These are phyloP conservation scores for Acacia acuminata DNA, from an alignment of 306 rosid genomes.

Conservation along the genomic window DNA sequence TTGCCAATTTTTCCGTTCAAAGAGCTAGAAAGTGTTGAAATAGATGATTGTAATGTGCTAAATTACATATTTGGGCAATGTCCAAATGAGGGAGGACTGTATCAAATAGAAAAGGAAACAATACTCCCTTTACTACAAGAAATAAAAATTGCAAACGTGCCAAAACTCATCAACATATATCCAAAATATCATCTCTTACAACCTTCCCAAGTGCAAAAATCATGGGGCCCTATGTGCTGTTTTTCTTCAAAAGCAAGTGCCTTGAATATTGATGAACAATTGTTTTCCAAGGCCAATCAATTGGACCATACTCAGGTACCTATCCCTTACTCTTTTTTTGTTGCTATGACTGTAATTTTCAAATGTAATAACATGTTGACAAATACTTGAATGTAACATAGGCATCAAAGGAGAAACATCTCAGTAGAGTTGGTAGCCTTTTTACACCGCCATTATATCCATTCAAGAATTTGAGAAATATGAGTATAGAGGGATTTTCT, in stretches of 20 bases:
- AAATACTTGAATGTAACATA: neutral
- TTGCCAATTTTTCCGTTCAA: conserved; percentile 24
- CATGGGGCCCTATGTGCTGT: neutral
- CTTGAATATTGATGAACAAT: neutral
- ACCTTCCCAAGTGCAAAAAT: neutral
- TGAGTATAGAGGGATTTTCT: neutral
- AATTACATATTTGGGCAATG: conserved; percentile 24
- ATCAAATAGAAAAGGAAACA: neutral
- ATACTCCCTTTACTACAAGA: neutral
- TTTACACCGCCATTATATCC: neutral
- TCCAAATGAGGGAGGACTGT: neutral
- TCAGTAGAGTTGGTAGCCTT: neutral
- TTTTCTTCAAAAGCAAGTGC: neutral
- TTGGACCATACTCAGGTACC: neutral
- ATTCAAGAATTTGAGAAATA: neutral
- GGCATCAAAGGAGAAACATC: conserved; percentile 11
- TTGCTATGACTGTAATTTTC: neutral
- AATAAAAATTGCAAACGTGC: neutral
- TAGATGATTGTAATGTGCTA: neutral
- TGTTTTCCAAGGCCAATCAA: neutral
- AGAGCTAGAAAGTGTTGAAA: conserved; percentile 17
- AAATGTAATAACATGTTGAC: neutral
- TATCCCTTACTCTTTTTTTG: neutral
- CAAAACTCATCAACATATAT: neutral
- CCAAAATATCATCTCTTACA: no score